A percentile compares a stretch with the other conserved stretches of the same genome.
Evolutionary conservation across 2,329 filamentous ascomycete genomes (phyloP).

Genomic region (Colletotrichum tropicale): DNA sequence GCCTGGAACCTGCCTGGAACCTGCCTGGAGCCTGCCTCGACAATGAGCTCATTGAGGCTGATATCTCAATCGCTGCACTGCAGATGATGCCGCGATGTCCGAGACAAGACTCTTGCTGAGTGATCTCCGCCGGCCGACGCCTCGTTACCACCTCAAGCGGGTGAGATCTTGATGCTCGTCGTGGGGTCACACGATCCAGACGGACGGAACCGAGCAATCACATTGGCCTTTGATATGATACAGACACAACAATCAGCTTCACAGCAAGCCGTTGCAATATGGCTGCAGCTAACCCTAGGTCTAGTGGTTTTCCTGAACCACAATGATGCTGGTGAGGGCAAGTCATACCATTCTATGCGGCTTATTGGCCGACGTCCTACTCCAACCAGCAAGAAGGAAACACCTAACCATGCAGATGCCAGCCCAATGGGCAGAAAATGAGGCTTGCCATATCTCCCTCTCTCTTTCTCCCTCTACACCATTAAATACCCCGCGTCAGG

Average conservation of each 20-base stretch:
- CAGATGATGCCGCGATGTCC: neutral
- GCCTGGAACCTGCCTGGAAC: neutral
- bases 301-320: neutral
- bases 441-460: neutral
- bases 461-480: neutral
- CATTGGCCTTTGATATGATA: neutral
- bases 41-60: neutral
- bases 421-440: slow-evolving; percentile 3
- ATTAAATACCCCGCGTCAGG: slow-evolving; percentile 12
- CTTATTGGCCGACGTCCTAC: neutral
- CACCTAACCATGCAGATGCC: neutral
- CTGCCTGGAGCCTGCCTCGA: neutral
- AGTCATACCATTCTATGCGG: neutral
- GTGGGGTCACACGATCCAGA: neutral
- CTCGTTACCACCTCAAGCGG: neutral
- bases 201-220: neutral
- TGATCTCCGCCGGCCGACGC: neutral
- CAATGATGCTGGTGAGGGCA: neutral
- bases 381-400: neutral
- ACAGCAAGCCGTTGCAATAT: neutral
- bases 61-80: neutral
- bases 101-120: neutral
- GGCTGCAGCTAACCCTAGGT: neutral
- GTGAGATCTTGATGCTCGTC: neutral
- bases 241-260: neutral